phyloP scores from a whole-genome alignment of 2,329 filamentous ascomycete species.

The Xylariaceae sp. region DNA sequence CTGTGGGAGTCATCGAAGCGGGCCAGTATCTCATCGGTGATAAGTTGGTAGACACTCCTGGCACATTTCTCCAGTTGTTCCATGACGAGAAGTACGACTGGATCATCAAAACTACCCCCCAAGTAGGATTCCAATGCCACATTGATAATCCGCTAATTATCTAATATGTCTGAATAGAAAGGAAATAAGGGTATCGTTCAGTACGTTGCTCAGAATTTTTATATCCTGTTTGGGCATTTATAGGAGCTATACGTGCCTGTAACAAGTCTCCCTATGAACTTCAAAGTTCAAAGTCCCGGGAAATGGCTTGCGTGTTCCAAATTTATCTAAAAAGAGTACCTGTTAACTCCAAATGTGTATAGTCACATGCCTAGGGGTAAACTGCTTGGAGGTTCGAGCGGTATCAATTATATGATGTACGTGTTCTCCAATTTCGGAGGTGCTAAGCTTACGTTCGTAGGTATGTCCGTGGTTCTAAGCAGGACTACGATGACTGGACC shows the following conservation, averaged over 20 bases:
- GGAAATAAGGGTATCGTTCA: constrained; percentile 2
- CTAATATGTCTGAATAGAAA: neutral
- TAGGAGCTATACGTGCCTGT: too few relatives aligned
- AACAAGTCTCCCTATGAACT: too few relatives aligned
- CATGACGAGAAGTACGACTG: constrained; percentile 5
- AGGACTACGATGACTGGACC: constrained; percentile 28
- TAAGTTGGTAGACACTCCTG: constrained; percentile 1
- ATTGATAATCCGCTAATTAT: too few relatives aligned
- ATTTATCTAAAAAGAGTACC: neutral
- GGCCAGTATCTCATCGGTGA: constrained; percentile 2
- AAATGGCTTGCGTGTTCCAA: too few relatives aligned
- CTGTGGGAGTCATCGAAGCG: constrained; percentile 1
- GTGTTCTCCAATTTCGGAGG: neutral
- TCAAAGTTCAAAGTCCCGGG: too few relatives aligned
- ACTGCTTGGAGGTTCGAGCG: constrained; percentile 1
- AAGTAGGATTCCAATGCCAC: neutral
- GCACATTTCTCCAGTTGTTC: neutral
- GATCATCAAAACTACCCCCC: constrained; percentile 3
- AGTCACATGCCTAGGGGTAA: constrained; percentile 2
- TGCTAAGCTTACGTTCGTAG: neutral
- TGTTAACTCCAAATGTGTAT: neutral
- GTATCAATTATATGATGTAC: constrained; percentile 5
- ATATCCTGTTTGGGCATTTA: neutral
- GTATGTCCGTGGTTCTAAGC: constrained; percentile 5
- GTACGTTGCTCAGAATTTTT: neutral